A percentile compares a stretch with the other conserved stretches of the same genome.
Conservation (phyloP, 1,284 basidiomycete species). For the Tylopilus sp. region DNA sequence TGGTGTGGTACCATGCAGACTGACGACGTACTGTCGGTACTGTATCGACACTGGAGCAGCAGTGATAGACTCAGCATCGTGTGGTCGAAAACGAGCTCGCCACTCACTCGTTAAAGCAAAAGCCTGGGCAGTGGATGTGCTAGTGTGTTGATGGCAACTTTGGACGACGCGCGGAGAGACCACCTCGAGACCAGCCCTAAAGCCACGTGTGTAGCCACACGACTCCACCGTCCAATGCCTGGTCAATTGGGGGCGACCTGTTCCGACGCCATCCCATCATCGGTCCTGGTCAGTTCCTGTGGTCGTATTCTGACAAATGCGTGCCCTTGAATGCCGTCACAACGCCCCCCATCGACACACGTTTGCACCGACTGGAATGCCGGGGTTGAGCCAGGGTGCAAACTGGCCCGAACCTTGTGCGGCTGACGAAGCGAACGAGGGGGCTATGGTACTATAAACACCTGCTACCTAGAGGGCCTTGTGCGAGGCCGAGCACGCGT, state of each 20-base stretch:
- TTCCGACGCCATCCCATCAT: conserved; percentile 4
- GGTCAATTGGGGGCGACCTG: conserved; percentile 4
- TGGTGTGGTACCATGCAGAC: background rate
- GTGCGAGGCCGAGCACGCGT: background rate
- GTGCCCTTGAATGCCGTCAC: conserved; percentile 21
- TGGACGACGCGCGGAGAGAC: background rate
- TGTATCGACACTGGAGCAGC: conserved; percentile 53
- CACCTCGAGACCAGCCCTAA: conserved; percentile 27
- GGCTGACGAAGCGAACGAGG: conserved; percentile 5
- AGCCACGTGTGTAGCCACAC: conserved; percentile 13
- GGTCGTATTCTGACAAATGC: conserved; percentile 10
- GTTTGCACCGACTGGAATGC: background rate
- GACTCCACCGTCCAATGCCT: conserved; percentile 2
- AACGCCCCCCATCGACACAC: background rate
- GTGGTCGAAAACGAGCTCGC: background rate
- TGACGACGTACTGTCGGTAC: conserved; percentile 58
- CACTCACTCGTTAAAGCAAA: conserved; percentile 21
- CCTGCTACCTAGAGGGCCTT: no score
- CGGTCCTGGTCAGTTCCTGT: conserved; percentile 24
- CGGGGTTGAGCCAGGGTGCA: conserved; percentile 1
- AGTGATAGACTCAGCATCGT: background rate
- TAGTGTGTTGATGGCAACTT: conserved; percentile 1
- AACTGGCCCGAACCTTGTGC: conserved; percentile 17
- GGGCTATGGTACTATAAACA: no score
- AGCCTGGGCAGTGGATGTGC: conserved; percentile 3